Base-by-base conservation (phyloP, 2,329 filamentous ascomycete species). In the Gyromitra esculenta region DNA sequence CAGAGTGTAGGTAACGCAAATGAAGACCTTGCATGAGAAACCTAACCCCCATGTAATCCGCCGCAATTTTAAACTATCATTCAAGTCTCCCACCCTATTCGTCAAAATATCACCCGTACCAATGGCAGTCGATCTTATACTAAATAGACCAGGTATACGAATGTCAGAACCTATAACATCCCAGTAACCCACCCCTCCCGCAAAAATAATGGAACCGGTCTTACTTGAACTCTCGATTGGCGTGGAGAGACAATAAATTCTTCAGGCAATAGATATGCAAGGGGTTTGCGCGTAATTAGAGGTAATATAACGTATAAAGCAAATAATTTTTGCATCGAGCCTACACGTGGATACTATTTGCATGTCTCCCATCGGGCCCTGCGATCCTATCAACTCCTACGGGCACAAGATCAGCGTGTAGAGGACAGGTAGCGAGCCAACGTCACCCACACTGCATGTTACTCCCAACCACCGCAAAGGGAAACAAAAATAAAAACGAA, bases 401-500 rank as follows among this genome's bases (percentile, higher is more conserved):
- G 25, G 25, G 64, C 50, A 45, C 35, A 67, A 25, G 60, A 65
- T 48, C 72, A 70, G 59, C 72, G 6, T 50, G 57, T 41, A 37
- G 35, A 39, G 31, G 31, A 54, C 37, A 62, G 63, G 43, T 52
- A 70, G 18, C 48, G 64, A 75, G 56, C 41, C 56, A 56, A 43
- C 65, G 43, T 25, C 45, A 67, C n/a, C 54, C 52, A 70, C 67
- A 31, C 65, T 64, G 57, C 71, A 63, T 45, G 37, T 65, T 62
- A 48, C 35, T 56, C 15, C 21, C 43, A 15, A 37, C 35, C 35
- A 52, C 57, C 18, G 18, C 13, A 39, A 21, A 25, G 31, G 25
- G 54, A 71, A 71, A 69, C 62, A 71, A 75, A 64, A 75, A 25
- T 5, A 31, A 62, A 45, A 57, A 37, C 50, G 64, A 75, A 71